phyloP scores from a whole-genome alignment of 805 yeast species.

The Zygosaccharomyces gambellarensis region DNA sequence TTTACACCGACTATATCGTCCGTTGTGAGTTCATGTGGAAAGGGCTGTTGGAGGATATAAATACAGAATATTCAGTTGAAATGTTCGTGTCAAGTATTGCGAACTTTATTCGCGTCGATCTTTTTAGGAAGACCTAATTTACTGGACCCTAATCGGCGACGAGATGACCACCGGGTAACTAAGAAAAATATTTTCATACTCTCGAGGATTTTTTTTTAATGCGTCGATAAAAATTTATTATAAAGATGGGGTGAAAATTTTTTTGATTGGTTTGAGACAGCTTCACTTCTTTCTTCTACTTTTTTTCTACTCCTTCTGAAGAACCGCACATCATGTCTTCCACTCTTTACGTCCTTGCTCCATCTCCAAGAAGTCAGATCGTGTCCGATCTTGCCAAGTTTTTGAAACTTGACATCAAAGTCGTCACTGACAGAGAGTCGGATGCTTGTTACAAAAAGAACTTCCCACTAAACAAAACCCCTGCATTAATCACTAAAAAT shows the following conservation, averaged over 20 bases:
- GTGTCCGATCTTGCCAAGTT: slow-evolving; percentile 49
- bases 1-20: not conserved
- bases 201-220: too few species aligned
- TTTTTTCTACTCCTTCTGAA: not conserved
- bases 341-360: slow-evolving; percentile 45
- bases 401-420: slow-evolving; percentile 55
- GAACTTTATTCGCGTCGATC: not conserved
- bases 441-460: slow-evolving; percentile 35
- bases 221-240: not conserved
- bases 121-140: not conserved
- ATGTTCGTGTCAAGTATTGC: not conserved
- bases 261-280: not conserved
- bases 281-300: not conserved
- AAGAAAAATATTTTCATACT: too few species aligned
- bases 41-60: not conserved
- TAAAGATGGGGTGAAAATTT: not conserved
- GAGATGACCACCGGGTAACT: not conserved
- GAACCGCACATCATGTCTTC: not conserved
- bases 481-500: slow-evolving; percentile 69
- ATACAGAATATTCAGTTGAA: not conserved
- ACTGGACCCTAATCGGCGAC: not conserved
- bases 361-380: slow-evolving; percentile 27
- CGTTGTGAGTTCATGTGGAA: not conserved
- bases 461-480: slow-evolving; percentile 63
- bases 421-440: slow-evolving; percentile 39